Evolutionary conservation across 139 green algal genomes (phyloP), one percentile per base, ranked within the genome.

Genomic region (Edaphochlamys debaryana): DNA sequence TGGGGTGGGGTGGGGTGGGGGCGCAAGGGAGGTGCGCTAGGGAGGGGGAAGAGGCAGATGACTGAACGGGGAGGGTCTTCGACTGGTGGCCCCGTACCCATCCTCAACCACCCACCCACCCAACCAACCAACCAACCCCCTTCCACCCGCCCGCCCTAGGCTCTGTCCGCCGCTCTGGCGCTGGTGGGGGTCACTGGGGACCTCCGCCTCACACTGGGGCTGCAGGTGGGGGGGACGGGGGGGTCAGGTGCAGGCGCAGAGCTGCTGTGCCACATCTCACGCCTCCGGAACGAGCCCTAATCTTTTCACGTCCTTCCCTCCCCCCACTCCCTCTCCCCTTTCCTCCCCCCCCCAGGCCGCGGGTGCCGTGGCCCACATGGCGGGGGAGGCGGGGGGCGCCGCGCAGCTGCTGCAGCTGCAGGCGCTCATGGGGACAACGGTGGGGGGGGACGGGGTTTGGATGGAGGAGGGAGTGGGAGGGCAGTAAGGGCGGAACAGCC

Each of bases 281-380:
- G n/a, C n/a, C n/a, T n/a, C n/a, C n/a, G n/a, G n/a, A n/a, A n/a
- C n/a, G n/a, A n/a, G n/a, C n/a, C n/a, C n/a, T n/a, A n/a, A n/a
- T n/a, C n/a, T n/a, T n/a, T n/a, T n/a, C n/a, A n/a, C n/a, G n/a
- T n/a, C n/a, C n/a, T n/a, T n/a, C n/a, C n/a, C n/a, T n/a, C n/a
- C n/a, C n/a, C 45, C 45, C 45, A 13, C 32, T 69, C 62, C 25
- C 63, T 19, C 66, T 4, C 8, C 38, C 67, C 67, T 40, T 7
- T 34, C 34, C 36, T 34, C 52, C 38, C 22, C 52, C 7, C 15
- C 36, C 29, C 73, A 80, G 75, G 75, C 75, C 5, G 75, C 71
- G 29, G 75, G 75, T 60, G 60, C 40, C 22, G 38, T 81, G 60
- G 62, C 75, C 20, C 75, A 81, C 41, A 37, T 81, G 75, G 75